phyloP scores from a whole-genome alignment of 805 yeast species.

The Saturnispora galanensis region DNA sequence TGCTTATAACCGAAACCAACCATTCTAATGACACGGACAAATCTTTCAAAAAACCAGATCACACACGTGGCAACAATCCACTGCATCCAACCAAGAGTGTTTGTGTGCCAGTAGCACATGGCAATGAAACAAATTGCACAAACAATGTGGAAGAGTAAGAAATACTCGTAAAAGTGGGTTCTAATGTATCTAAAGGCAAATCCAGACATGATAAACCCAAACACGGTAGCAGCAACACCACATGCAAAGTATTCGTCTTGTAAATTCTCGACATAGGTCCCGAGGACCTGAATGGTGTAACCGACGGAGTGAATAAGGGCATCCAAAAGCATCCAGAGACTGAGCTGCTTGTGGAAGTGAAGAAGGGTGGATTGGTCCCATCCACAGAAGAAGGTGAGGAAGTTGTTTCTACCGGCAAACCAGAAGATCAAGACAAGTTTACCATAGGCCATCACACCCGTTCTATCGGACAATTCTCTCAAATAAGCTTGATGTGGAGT shows the following conservation, averaged over 20 bases:
- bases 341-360: conserved; percentile 57
- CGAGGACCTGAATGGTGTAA: conserved; percentile 18
- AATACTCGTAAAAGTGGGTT: conserved; percentile 45
- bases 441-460: conserved; percentile 32
- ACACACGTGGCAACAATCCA: conserved; percentile 31
- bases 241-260: conserved; percentile 12
- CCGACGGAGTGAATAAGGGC: conserved; percentile 32
- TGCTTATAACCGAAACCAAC: conserved; percentile 16
- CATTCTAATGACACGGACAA: conserved; percentile 31
- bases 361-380: conserved; percentile 34
- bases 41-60: conserved; percentile 44
- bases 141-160: conserved; percentile 45
- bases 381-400: conserved; percentile 33
- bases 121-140: conserved; percentile 44
- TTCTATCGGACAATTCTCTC: conserved; percentile 21
- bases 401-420: conserved; percentile 39
- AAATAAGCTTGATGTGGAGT: conserved; percentile 26
- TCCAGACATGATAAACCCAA: conserved; percentile 34
- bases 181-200: conserved; percentile 47
- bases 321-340: conserved; percentile 37
- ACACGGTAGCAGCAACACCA: conserved; percentile 33
- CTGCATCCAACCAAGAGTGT: conserved; percentile 24
- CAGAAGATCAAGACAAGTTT: conserved; percentile 32
- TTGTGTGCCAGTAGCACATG: conserved; percentile 50
- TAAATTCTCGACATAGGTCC: conserved; percentile 6